phyloP scores from a whole-genome alignment of 345 rosid species.

The Theobroma cacao region DNA sequence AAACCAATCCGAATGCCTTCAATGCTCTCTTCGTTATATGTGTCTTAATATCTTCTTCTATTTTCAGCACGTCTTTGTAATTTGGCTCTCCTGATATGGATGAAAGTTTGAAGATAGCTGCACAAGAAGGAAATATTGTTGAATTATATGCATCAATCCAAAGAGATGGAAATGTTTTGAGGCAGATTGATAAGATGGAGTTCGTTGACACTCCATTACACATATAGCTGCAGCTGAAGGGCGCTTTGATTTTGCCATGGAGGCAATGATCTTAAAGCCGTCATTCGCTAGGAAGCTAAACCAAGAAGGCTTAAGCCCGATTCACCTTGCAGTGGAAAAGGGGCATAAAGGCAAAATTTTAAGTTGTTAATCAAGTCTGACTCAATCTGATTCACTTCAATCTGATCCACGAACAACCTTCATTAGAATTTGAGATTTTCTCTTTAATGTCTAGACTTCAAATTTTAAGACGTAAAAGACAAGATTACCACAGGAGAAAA shows the following conservation, averaged over 20 bases:
- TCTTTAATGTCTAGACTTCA: too few relatives aligned
- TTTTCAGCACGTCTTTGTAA: too few relatives aligned
- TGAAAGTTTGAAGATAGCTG: background rate
- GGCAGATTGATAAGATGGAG: background rate
- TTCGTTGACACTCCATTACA: slow-evolving; percentile 7
- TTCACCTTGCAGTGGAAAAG: background rate
- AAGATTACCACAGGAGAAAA: too few relatives aligned
- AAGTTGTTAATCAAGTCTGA: too few relatives aligned
- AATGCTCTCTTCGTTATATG: too few relatives aligned
- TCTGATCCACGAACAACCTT: too few relatives aligned
- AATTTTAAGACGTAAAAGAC: too few relatives aligned
- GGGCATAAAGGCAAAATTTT: too few relatives aligned
- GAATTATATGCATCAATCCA: slow-evolving; percentile 13
- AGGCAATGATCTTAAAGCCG: slow-evolving; percentile 3
- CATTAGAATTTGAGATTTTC: too few relatives aligned
- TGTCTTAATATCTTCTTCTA: too few relatives aligned
- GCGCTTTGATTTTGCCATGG: background rate
- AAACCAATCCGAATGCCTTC: too few relatives aligned
- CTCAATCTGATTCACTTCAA: too few relatives aligned
- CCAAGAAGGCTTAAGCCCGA: background rate
- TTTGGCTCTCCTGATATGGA: background rate
- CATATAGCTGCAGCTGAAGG: background rate
- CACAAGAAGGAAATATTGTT: slow-evolving; percentile 15
- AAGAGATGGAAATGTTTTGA: slow-evolving; percentile 10
- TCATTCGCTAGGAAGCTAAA: slow-evolving; percentile 6